These are phyloP conservation scores for Starmerella etchellsii DNA, from an alignment of 805 yeast species.

Conservation along the genomic window DNA sequence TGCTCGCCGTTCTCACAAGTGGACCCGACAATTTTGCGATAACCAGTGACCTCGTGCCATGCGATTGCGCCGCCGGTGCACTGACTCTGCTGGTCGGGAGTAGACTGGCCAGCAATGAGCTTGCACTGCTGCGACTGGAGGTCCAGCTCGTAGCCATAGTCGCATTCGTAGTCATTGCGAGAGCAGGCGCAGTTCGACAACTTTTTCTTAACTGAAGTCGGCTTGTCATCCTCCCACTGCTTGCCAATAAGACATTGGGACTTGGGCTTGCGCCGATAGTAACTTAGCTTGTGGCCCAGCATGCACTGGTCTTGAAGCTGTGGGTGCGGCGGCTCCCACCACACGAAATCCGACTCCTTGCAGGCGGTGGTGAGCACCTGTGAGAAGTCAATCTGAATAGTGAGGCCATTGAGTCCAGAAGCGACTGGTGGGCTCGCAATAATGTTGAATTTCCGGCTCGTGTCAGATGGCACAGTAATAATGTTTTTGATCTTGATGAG, in stretches of 20 bases:
- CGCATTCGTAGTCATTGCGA: constrained; percentile 85
- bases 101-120: constrained; percentile 59
- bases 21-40: constrained; percentile 70
- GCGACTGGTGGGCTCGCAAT: constrained; percentile 39
- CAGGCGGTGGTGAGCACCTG: constrained; percentile 44
- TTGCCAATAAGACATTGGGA: not conserved
- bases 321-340: constrained; percentile 49
- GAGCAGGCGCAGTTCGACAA: constrained; percentile 68
- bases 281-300: constrained; percentile 57
- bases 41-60: constrained; percentile 77
- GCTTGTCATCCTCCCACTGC: not conserved
- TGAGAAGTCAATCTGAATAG: constrained; percentile 47
- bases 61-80: constrained; percentile 36
- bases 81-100: constrained; percentile 29
- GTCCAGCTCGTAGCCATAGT: constrained; percentile 62
- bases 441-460: constrained; percentile 64
- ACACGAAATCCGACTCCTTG: constrained; percentile 47
- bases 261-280: constrained; percentile 40
- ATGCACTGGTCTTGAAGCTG: constrained; percentile 36
- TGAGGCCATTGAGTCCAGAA: constrained; percentile 35
- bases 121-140: constrained; percentile 67
- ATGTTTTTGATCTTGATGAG: constrained; percentile 52
- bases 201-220: constrained; percentile 18
- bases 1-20: constrained; percentile 74
- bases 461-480: constrained; percentile 84